phyloP scores from a whole-genome alignment of 257 asterid species.

The Solanum ossicruentum region DNA sequence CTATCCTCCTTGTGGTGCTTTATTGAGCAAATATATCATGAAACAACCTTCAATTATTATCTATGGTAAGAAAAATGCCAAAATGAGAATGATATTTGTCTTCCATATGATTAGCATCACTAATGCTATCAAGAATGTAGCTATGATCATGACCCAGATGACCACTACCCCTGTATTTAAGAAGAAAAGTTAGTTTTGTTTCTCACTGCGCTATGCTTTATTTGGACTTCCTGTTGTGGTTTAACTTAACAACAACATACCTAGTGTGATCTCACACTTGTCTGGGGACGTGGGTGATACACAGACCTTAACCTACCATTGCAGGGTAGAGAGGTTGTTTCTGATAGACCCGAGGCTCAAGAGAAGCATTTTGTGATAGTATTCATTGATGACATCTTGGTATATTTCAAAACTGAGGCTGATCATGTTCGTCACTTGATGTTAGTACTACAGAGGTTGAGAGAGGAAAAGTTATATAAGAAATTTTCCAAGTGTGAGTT shows the following conservation, averaged over 20 bases:
- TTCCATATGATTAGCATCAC: constrained; percentile 29
- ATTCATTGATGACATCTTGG: too few relatives aligned
- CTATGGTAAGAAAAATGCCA: constrained; percentile 43
- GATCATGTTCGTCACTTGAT: too few relatives aligned
- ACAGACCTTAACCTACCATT: neutral
- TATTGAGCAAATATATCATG: constrained; percentile 51
- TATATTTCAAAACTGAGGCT: too few relatives aligned
- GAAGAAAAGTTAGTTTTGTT: neutral
- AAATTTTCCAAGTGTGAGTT: too few relatives aligned
- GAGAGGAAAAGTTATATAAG: too few relatives aligned
- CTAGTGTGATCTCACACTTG: neutral
- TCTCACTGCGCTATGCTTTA: neutral
- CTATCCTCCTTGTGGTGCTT: constrained; percentile 79
- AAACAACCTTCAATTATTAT: constrained; percentile 37
- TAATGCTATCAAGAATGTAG: constrained; percentile 26
- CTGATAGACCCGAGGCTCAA: neutral
- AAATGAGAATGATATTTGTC: constrained; percentile 17
- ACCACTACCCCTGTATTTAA: constrained; percentile 42
- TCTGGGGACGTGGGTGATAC: neutral
- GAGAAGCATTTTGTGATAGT: too few relatives aligned
- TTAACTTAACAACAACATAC: too few relatives aligned
- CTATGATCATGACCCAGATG: constrained; percentile 70
- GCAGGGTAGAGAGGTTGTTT: neutral
- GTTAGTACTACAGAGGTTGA: too few relatives aligned
- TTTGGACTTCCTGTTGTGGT: neutral